phyloP scores from a whole-genome alignment of 2,329 filamentous ascomycete species.

The Trichoderma lentiforme region DNA sequence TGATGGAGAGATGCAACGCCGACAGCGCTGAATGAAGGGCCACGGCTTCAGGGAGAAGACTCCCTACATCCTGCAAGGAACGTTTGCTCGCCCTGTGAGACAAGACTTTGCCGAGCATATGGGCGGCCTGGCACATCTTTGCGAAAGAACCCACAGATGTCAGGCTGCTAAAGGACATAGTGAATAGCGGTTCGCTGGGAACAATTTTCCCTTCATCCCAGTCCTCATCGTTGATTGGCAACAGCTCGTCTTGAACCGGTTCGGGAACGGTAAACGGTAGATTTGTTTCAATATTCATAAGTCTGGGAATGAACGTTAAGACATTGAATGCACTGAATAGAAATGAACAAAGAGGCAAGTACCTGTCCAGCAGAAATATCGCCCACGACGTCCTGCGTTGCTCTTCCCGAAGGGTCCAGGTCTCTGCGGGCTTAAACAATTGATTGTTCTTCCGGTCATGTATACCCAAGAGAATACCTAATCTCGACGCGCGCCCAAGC shows the following conservation, averaged over 20 bases:
- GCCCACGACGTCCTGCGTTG: slow-evolving; percentile 11
- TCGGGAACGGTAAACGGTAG: background rate
- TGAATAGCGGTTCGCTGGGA: slow-evolving; percentile 10
- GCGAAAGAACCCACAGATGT: slow-evolving; percentile 7
- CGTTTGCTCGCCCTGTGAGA: background rate
- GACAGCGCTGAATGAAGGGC: slow-evolving; percentile 3
- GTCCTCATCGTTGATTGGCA: slow-evolving; percentile 9
- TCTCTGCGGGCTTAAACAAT: slow-evolving; percentile 1
- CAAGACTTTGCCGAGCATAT: slow-evolving; percentile 8
- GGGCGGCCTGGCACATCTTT: slow-evolving; percentile 5
- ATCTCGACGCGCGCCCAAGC: slow-evolving; percentile 3
- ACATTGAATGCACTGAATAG: background rate
- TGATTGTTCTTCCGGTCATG: slow-evolving; percentile 7
- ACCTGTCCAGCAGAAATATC: slow-evolving; percentile 8
- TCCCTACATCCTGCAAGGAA: background rate
- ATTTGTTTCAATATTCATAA: slow-evolving; percentile 14
- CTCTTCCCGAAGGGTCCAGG: slow-evolving; percentile 10
- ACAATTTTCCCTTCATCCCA: slow-evolving; percentile 9
- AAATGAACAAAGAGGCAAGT: no score
- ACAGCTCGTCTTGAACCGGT: background rate
- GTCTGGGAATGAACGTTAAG: background rate
- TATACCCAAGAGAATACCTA: background rate
- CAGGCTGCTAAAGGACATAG: background rate
- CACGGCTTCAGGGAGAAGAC: background rate
- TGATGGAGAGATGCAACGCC: background rate